These are phyloP conservation scores for Hemileccinum impolitum DNA, from an alignment of 768 basidiomycete species.

Conservation along the genomic window DNA sequence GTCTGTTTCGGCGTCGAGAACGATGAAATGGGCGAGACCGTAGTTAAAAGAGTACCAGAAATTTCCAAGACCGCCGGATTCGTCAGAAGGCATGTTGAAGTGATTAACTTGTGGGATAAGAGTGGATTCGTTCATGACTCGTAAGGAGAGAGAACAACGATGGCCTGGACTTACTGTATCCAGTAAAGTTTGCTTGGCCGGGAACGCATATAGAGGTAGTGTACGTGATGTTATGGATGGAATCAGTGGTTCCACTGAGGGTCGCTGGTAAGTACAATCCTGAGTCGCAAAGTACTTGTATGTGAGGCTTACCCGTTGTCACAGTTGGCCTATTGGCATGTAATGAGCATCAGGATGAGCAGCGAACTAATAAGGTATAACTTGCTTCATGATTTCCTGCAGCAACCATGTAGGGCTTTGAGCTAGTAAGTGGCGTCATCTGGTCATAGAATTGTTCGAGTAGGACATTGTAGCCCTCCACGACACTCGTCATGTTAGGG, in stretches of 20 bases:
- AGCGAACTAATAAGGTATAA: not conserved
- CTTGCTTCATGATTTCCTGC: constrained; percentile 26
- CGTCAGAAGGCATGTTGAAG: constrained; percentile 26
- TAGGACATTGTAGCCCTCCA: constrained; percentile 24
- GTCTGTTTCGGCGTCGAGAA: constrained; percentile 24
- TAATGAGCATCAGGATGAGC: not conserved
- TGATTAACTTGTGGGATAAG: constrained; percentile 20
- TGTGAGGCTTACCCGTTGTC: constrained; percentile 24
- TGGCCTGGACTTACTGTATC: constrained; percentile 20
- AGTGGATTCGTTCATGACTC: not conserved
- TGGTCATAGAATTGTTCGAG: constrained; percentile 29
- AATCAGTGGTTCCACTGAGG: constrained; percentile 22
- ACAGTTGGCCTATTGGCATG: constrained; percentile 21
- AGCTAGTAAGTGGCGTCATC: constrained; percentile 22
- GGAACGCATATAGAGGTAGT: constrained; percentile 25
- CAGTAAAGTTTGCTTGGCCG: constrained; percentile 27
- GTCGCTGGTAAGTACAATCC: not conserved
- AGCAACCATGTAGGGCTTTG: constrained; percentile 27
- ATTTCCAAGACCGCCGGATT: constrained; percentile 25
- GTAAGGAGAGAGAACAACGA: not conserved
- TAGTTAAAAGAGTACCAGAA: constrained; percentile 33
- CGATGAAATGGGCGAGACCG: constrained; percentile 27
- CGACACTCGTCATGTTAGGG: constrained; percentile 22
- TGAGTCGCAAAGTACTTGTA: not conserved
- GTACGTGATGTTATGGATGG: constrained; percentile 23